These are phyloP conservation scores for Coniochaeta ligniaria DNA, from an alignment of 2,329 filamentous ascomycete genomes.

Conservation along the genomic window DNA sequence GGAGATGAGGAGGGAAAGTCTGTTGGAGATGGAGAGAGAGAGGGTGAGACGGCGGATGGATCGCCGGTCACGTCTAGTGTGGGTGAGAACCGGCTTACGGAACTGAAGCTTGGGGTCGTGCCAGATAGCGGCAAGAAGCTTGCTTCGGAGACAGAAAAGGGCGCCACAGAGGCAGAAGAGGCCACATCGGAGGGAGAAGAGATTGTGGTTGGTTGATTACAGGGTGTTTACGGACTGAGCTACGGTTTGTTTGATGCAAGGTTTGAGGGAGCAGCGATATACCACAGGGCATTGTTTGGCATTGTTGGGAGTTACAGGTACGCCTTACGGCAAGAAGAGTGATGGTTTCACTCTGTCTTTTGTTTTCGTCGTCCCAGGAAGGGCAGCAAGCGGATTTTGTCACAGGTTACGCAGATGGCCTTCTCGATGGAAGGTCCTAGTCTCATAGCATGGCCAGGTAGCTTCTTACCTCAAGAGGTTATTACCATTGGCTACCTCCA, in stretches of 20 bases:
- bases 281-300: background rate
- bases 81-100: background rate
- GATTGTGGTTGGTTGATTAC: background rate
- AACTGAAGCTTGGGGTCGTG: background rate
- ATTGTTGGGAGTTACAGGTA: background rate
- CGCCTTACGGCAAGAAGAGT: no score
- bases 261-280: background rate
- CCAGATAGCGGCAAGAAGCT: background rate
- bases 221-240: background rate
- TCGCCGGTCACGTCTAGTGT: background rate
- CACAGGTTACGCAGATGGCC: background rate
- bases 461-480: background rate
- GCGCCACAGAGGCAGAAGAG: no score
- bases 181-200: background rate
- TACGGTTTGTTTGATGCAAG: background rate
- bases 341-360: no score
- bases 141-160: background rate
- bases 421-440: background rate
- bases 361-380: no score
- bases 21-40: background rate
- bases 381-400: background rate
- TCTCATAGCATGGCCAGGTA: background rate
- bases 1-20: no score
- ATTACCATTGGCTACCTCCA: background rate
- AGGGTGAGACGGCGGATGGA: background rate